Evolutionary conservation across 2,329 filamentous ascomycete genomes (phyloP).

Genomic region (Venturia asperata): DNA sequence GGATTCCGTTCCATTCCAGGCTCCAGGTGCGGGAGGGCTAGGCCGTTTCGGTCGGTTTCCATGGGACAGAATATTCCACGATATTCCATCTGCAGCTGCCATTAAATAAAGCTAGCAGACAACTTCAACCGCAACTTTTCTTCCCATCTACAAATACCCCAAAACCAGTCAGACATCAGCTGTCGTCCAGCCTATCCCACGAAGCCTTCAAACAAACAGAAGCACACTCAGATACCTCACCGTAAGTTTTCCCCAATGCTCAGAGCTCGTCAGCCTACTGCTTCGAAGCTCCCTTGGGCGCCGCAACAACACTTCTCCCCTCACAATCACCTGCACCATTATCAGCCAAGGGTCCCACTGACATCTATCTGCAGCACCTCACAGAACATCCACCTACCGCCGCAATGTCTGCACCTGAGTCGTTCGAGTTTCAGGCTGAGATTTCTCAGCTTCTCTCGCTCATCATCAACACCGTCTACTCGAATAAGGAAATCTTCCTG

Average conservation of each 20-base stretch:
- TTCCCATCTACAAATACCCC: conserved; percentile 7
- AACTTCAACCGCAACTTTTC: not conserved
- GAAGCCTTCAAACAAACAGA: not conserved
- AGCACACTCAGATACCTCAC: not conserved
- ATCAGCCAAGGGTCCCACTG: not conserved
- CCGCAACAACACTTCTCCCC: not conserved
- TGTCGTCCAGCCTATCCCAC: not conserved
- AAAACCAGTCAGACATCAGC: not conserved
- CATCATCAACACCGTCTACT: conserved; percentile 99
- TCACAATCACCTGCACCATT: not conserved
- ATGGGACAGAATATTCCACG: not conserved
- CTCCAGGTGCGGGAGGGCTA: not conserved
- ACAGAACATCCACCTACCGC: not conserved
- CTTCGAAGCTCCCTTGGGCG: not conserved
- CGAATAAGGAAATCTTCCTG: conserved; percentile 99
- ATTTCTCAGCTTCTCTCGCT: conserved; percentile 99
- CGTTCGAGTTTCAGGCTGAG: conserved; percentile 99
- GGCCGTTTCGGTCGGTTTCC: not conserved
- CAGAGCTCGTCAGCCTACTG: not conserved
- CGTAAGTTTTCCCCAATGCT: not conserved
- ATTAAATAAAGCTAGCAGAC: conserved; percentile 12
- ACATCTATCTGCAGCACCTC: not conserved
- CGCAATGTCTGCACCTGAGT: conserved; percentile 72
- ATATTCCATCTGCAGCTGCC: not conserved
- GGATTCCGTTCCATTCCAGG: not conserved